phyloP scores from a whole-genome alignment of 257 asterid species.

The Solanum raphanifolium region DNA sequence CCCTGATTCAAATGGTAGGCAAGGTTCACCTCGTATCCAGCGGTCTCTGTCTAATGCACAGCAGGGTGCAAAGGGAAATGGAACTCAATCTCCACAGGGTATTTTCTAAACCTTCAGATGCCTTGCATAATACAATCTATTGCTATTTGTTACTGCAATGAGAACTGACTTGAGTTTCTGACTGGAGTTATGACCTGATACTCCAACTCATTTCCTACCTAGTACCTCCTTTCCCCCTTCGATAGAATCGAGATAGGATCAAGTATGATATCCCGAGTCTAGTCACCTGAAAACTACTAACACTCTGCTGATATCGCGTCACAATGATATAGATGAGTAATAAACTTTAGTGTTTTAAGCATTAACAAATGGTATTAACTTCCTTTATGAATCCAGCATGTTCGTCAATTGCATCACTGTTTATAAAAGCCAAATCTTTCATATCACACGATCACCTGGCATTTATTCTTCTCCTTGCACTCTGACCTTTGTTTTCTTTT shows the following conservation, averaged over 20 bases:
- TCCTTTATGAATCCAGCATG: not conserved
- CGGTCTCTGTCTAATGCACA: slow-evolving; percentile 72
- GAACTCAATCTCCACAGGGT: slow-evolving; percentile 80
- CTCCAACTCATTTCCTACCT: not conserved
- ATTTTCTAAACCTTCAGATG: slow-evolving; percentile 13
- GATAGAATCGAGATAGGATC: not conserved
- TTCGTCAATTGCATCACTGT: not conserved
- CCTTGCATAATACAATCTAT: not conserved
- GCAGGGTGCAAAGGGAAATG: slow-evolving; percentile 55
- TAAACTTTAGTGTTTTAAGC: not conserved
- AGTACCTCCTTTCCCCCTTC: not conserved
- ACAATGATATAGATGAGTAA: not conserved
- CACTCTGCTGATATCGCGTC: not conserved
- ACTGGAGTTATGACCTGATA: not conserved
- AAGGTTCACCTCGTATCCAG: slow-evolving; percentile 77
- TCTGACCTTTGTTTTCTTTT: not conserved
- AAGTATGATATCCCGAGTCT: not conserved
- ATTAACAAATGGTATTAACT: not conserved
- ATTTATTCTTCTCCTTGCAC: not conserved
- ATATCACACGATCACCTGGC: not conserved
- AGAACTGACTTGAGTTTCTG: not conserved
- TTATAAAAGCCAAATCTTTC: not conserved
- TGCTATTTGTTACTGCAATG: not conserved
- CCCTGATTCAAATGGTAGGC: slow-evolving; percentile 65
- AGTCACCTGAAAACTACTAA: not conserved